phyloP scores from a whole-genome alignment of 2,329 filamentous ascomycete species.

The Colletotrichum endophyticum region DNA sequence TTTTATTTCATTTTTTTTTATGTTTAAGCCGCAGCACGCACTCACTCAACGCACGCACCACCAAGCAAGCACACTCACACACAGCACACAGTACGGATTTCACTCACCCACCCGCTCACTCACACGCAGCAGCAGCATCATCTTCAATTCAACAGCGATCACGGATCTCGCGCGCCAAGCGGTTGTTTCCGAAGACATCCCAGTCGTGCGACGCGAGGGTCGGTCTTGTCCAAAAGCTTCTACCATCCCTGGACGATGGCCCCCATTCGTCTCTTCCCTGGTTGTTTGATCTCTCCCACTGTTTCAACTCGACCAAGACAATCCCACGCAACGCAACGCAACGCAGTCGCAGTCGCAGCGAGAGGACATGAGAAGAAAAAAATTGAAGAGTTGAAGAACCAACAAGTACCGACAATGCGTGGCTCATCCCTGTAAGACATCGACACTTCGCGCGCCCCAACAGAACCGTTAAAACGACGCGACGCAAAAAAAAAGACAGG shows the following conservation, averaged over 20 bases:
- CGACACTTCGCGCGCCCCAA: neutral
- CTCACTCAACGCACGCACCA: neutral
- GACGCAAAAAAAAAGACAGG: neutral
- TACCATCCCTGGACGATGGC: constrained; percentile 1
- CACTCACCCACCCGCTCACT: neutral
- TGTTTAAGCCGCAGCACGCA: neutral
- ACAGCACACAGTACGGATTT: neutral
- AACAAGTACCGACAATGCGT: neutral
- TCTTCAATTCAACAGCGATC: neutral
- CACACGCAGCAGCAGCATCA: neutral
- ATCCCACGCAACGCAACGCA: neutral
- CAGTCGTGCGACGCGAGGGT: constrained; percentile 18
- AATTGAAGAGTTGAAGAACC: neutral
- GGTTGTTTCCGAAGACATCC: constrained; percentile 19
- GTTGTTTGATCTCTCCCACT: constrained; percentile 18
- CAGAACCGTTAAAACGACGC: neutral
- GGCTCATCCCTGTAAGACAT: neutral
- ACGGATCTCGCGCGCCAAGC: constrained; percentile 19
- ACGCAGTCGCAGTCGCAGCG: neutral
- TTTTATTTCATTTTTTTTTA: neutral
- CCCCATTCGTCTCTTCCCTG: constrained; percentile 2
- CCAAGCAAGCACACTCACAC: neutral
- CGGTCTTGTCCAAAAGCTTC: constrained; percentile 21
- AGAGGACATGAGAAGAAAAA: neutral
- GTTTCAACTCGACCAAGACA: constrained; percentile 15